Base-by-base conservation (phyloP, 106 monocot genomes). In the Posidonia australis region DNA sequence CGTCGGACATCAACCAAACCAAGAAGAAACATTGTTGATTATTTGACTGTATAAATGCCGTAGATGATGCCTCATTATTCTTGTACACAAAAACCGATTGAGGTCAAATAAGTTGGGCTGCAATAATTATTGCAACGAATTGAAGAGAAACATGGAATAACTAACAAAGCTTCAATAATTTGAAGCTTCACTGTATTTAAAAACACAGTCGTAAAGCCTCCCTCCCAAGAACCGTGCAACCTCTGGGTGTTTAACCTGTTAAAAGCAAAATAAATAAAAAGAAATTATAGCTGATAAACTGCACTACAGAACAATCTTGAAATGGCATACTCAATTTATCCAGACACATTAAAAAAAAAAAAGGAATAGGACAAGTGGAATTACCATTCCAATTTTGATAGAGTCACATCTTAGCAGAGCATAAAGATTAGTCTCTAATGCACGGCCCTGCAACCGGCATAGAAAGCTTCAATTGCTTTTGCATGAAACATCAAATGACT, bases 151-250 rank as follows among this genome's bases (percentile, higher is more conserved):
- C 52, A 36, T 52, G 61, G 61, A 61, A 25, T 63, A 20, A 66
- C 20, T 14, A 20, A 31, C 16, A n/a, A 13, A 7, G 45, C 44
- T 5, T 87, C 73, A 83, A 68, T 75, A 92, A 47, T 71, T 86
- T 56, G 74, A 62, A 47, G 82, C 90, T 74, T 87, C 86, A 58
- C 77, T 90, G 78, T 78, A 98, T 60, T 90, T 98, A 79, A 98
- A 83, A 9, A 98, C 96, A 55, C 96, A 98, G 65, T 98, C 90
- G 51, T 98, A 98, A 59, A 90, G 87, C 70, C 90, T 78, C 22
- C 90, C 87, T 68, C 96, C 90, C 76, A 96, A 76, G 70, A 98
- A 98, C 69, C 87, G 90, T 56, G 96, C 96, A 70, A 98, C 90
- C 54, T 98, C 96, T 30, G 82, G 78, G 65, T 98, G 96, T 62